phyloP scores from a whole-genome alignment of 257 asterid genomes.

The Penstemon newberryi region DNA sequence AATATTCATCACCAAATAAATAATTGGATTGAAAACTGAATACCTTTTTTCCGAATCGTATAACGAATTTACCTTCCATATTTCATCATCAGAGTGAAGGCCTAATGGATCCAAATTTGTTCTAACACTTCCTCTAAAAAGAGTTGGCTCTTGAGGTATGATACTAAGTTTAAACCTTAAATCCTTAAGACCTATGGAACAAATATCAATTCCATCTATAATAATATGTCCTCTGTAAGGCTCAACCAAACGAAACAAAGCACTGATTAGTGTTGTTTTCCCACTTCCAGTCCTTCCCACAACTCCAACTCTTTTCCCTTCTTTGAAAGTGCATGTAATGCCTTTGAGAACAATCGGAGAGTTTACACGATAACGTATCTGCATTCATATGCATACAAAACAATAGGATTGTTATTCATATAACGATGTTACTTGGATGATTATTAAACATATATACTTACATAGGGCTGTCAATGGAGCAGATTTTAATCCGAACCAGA shows the following conservation, averaged over 20 bases:
- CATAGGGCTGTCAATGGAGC: too few relatives aligned
- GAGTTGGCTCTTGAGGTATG: conserved; percentile 90
- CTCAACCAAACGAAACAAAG: conserved; percentile 81
- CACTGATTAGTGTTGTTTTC: conserved; percentile 68
- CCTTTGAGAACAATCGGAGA: conserved; percentile 79
- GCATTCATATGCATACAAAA: conserved; percentile 12
- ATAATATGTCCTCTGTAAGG: conserved; percentile 57
- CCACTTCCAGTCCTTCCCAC: conserved; percentile 96
- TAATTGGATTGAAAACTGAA: background rate
- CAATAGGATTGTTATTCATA: background rate
- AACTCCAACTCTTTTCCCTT: conserved; percentile 69
- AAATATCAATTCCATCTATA: conserved; percentile 63
- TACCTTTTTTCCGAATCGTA: background rate
- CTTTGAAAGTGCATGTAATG: conserved; percentile 65
- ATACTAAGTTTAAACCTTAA: conserved; percentile 68
- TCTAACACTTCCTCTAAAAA: conserved; percentile 68
- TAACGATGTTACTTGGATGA: background rate
- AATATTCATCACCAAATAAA: background rate
- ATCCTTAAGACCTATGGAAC: conserved; percentile 71
- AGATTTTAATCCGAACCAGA: too few relatives aligned
- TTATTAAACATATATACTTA: background rate
- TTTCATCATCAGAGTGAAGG: conserved; percentile 61
- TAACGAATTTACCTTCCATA: conserved; percentile 59
- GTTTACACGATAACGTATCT: conserved; percentile 74
- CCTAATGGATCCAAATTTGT: conserved; percentile 81